Conservation (phyloP, 2,329 filamentous ascomycete genomes). For the Hyphodiscus sp. region DNA sequence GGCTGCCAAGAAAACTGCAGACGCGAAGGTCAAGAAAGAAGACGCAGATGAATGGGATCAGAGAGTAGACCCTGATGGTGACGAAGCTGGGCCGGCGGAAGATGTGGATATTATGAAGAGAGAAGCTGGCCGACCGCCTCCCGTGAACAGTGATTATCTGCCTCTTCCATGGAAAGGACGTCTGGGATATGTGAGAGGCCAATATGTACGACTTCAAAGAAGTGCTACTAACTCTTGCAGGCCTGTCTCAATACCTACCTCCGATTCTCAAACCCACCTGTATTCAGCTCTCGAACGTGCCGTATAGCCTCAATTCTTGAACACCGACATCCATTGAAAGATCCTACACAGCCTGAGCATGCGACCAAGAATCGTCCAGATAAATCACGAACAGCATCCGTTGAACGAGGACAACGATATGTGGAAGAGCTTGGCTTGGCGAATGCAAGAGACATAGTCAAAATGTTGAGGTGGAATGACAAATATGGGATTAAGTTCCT, state of each 20-base stretch:
- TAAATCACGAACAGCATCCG: constrained; percentile 59
- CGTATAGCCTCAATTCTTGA: constrained; percentile 86
- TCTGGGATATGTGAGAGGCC: constrained; percentile 68
- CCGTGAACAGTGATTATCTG: constrained; percentile 75
- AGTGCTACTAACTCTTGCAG: constrained; percentile 33
- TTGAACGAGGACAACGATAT: constrained; percentile 61
- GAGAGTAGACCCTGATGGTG: constrained; percentile 24
- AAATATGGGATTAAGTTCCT: constrained; percentile 89
- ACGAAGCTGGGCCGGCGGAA: constrained; percentile 22
- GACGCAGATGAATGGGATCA: constrained; percentile 24
- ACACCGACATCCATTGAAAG: constrained; percentile 72
- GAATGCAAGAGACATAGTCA: constrained; percentile 76
- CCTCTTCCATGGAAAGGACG: constrained; percentile 88
- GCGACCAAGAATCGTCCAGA: constrained; percentile 81
- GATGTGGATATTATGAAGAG: constrained; percentile 25
- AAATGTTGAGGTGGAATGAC: constrained; percentile 89
- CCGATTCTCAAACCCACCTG: constrained; percentile 69
- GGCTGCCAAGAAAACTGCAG: constrained; percentile 24
- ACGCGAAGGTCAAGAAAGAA: constrained; percentile 21
- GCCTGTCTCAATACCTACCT: constrained; percentile 92
- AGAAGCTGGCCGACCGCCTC: constrained; percentile 45
- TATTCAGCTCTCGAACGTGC: constrained; percentile 89
- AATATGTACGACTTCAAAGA: neutral
- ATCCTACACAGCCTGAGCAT: constrained; percentile 72
- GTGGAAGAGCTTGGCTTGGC: constrained; percentile 72